Base-by-base conservation (phyloP, 2,329 filamentous ascomycete genomes). In the Dryadomyces quercivorus region DNA sequence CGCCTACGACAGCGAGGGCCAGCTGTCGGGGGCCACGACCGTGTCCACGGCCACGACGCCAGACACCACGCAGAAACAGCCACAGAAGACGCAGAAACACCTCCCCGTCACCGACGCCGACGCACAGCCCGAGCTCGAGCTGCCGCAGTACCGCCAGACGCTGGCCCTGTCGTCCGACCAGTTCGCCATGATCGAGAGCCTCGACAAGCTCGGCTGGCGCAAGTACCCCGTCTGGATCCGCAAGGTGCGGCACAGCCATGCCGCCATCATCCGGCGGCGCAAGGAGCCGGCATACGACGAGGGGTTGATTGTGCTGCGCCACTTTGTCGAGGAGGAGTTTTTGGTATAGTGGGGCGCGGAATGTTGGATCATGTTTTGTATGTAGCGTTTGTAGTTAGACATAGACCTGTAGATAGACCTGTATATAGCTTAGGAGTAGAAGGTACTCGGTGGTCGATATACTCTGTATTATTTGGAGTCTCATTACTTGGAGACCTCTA, bases 261-360 rank as follows among this genome's bases (percentile, higher is more conserved):
- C 91, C 0, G 91, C 91, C 3, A 95, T 97, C 50, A 88, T 97
- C 59, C 83, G 94, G 40, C 79, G 92, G 42, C 80, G 75, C 56
- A 80, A 85, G 43, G 83, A 81, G 64, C 72, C 76, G 52, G 71
- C 68, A 0, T 94, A 90, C 62, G 74, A 77, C 2, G 91, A 97
- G 68, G 92, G 92, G 0, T 80, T 77, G 63, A 66, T 87, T 13
- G 88, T 96, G 38, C 72, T 93, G 55, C 77, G 75, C 62, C 92
- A 97, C 70, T 97, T 88, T 86, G 70, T 90, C 2, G 76, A 84
- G 52, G 76, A 84, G 49, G 84, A 85, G 63, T 96, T 97, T 64
- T 67, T 81, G 59, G 63, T 83, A 21, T 26, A 44, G 44, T n/a
- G 5, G 34, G 34, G 34, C 6, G 34, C 12, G 12, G 34, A 36